A percentile compares a stretch with the other conserved stretches of the same genome.
phyloP scores from a whole-genome alignment of 768 basidiomycete genomes.

The Amanita exitialis region DNA sequence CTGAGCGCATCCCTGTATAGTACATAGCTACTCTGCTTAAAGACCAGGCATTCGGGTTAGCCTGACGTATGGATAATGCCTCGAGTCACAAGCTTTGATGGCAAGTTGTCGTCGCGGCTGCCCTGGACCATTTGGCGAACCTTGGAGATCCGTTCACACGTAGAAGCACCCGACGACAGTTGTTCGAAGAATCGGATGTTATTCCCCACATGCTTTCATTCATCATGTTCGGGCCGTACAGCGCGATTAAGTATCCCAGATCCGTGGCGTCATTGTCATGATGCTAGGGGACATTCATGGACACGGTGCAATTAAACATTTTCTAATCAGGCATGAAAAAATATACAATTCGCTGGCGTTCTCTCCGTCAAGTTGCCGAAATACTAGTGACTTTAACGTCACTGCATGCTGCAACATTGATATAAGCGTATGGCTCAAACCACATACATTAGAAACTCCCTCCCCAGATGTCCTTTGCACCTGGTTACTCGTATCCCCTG shows the following conservation, averaged over 20 bases:
- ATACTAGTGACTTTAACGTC: slow-evolving; percentile 18
- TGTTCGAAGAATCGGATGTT: slow-evolving; percentile 1
- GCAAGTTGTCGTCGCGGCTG: background rate
- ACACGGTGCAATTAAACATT: slow-evolving; percentile 7
- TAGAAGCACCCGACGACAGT: slow-evolving; percentile 1
- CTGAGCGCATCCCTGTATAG: background rate
- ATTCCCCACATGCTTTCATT: background rate
- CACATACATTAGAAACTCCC: slow-evolving; percentile 11
- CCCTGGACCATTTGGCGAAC: background rate
- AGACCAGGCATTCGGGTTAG: background rate
- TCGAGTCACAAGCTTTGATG: slow-evolving; percentile 7
- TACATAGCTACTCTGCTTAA: background rate
- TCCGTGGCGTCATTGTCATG: slow-evolving; percentile 6
- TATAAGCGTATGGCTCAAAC: slow-evolving; percentile 14
- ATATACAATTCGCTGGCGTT: slow-evolving; percentile 7
- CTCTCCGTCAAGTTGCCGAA: slow-evolving; percentile 34
- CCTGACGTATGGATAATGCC: background rate
- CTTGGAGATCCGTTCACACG: slow-evolving; percentile 2
- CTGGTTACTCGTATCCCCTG: slow-evolving; percentile 12
- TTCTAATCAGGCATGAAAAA: slow-evolving; percentile 9
- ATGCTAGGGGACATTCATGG: slow-evolving; percentile 9
- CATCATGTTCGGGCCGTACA: slow-evolving; percentile 2
- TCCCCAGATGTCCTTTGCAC: slow-evolving; percentile 14
- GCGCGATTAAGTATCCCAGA: slow-evolving; percentile 2
- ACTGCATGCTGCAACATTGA: slow-evolving; percentile 14